Base-by-base conservation (phyloP, 1,284 basidiomycete genomes). In the Phlebopus sp. region DNA sequence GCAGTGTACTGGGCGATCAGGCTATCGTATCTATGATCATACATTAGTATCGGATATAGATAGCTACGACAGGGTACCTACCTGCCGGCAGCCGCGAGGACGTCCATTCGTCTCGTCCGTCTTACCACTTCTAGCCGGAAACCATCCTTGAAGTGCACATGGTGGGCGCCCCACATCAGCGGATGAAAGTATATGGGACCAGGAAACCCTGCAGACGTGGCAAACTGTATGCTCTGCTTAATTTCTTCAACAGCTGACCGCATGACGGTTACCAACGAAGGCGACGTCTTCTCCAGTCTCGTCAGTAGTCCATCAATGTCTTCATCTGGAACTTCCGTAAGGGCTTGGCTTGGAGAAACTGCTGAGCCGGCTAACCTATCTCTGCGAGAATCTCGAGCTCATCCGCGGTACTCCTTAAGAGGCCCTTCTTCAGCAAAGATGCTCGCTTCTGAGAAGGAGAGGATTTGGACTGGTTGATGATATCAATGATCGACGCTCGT, bases 21-120 rank as follows among this genome's bases (percentile, higher is more conserved):
- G 44, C 76, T 74, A 60, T 93, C 90, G 56, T 93, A 93, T 50
- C 90, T 90, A 47, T 19, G 21, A 27, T 34, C 42, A 11, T 17
- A 45, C 17, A 9, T 40, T 8, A 43, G 34, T 29, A 52, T 1
- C 50, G 42, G 31, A 13, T 15, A 21, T 40, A 5, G 1, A 2
- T 34, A 38, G 7, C 18, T 4, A 15, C 23, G 14, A 27, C 25
- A 21, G n/a, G 21, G 27, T 2, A 58, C 80, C 44, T 51, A 88
- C 85, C 88, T 76, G 55, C 92, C 92, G 46, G 89, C 91, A 4
- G 81, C 81, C 23, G 86, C 91, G 18, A 94, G 75, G 11, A 92
- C 76, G 51, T 93, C 90, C 2, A 74, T 71, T 18, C 77, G 77
- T 60, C 85, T 90, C 54, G 74, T 80, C 39, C 76, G 78, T 48